phyloP scores from a whole-genome alignment of 495 filamentous ascomycete genomes.

The Penicillium ochrochloron region DNA sequence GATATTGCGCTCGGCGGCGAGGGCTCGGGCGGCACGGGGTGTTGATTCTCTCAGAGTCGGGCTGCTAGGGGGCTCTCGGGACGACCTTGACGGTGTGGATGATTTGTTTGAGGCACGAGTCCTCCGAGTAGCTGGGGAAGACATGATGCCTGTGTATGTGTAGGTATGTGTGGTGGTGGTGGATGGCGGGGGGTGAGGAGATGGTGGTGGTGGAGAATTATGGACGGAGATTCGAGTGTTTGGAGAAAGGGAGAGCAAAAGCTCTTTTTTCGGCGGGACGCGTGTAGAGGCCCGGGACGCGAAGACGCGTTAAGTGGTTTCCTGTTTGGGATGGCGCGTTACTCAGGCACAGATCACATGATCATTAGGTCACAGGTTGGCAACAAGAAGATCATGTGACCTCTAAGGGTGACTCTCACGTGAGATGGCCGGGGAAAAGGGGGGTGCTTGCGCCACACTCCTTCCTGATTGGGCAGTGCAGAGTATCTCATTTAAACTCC shows the following conservation, averaged over 20 bases:
- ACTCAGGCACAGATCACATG: slow-evolving; percentile 5
- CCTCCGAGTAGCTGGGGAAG: slow-evolving; percentile 52
- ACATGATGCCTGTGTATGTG: slow-evolving; percentile 41
- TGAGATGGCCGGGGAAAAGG: not conserved
- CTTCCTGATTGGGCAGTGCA: not conserved
- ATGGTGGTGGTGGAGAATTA: slow-evolving; percentile 9
- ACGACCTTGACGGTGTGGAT: slow-evolving; percentile 48
- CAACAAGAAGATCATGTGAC: not conserved
- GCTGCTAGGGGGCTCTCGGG: slow-evolving; percentile 48
- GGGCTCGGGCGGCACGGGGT: slow-evolving; percentile 51
- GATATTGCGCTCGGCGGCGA: slow-evolving; percentile 42
- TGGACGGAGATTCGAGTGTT: slow-evolving; percentile 8
- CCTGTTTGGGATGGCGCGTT: slow-evolving; percentile 37
- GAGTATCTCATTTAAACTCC: not conserved
- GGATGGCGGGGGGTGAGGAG: slow-evolving; percentile 17
- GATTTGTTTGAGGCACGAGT: slow-evolving; percentile 49
- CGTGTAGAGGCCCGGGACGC: slow-evolving; percentile 30
- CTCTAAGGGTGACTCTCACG: not conserved
- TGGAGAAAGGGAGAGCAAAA: slow-evolving; percentile 35
- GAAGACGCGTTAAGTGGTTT: slow-evolving; percentile 50
- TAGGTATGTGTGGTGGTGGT: slow-evolving; percentile 13
- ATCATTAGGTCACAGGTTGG: not conserved
- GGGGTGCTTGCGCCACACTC: not conserved
- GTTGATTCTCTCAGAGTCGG: slow-evolving; percentile 41
- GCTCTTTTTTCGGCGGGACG: slow-evolving; percentile 32